A percentile compares a stretch with the other conserved stretches of the same genome.
phyloP scores from a whole-genome alignment of 257 asterid genomes.

The Penstemon barbatus region DNA sequence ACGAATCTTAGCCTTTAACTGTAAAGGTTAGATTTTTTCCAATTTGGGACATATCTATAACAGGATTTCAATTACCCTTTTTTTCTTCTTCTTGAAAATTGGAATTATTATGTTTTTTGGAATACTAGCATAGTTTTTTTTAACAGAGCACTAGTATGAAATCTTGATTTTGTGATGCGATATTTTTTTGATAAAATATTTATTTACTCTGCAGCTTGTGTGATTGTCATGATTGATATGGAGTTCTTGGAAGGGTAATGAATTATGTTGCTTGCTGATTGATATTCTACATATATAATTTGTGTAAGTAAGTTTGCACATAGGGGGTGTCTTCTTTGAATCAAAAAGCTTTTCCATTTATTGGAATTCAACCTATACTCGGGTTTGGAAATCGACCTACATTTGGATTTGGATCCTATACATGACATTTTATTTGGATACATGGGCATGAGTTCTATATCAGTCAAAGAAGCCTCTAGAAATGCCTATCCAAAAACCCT shows the following conservation, averaged over 20 bases:
- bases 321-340: conserved; percentile 6
- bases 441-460: conserved; percentile 48
- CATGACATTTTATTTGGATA: conserved; percentile 24
- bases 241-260: neutral
- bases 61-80: too few species aligned
- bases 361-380: conserved; percentile 15
- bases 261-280: conserved; percentile 4
- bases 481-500: conserved; percentile 59
- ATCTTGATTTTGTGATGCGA: neutral
- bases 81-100: too few species aligned
- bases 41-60: neutral
- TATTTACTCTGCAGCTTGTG: conserved; percentile 23
- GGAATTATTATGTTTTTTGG: too few species aligned
- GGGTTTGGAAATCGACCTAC: neutral
- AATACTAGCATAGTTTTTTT: neutral
- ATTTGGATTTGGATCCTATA: conserved; percentile 28
- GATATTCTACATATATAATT: neutral
- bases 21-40: conserved; percentile 27
- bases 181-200: too few species aligned
- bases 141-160: conserved; percentile 8
- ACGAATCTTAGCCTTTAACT: neutral
- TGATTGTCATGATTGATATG: conserved; percentile 15
- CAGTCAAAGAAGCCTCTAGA: conserved; percentile 48
- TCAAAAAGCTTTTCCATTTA: neutral
- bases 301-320: conserved; percentile 2